A percentile compares a stretch with the other conserved stretches of the same genome.
Evolutionary conservation across 2,329 filamentous ascomycete species (phyloP).

Genomic region (Penicillium italicum): DNA sequence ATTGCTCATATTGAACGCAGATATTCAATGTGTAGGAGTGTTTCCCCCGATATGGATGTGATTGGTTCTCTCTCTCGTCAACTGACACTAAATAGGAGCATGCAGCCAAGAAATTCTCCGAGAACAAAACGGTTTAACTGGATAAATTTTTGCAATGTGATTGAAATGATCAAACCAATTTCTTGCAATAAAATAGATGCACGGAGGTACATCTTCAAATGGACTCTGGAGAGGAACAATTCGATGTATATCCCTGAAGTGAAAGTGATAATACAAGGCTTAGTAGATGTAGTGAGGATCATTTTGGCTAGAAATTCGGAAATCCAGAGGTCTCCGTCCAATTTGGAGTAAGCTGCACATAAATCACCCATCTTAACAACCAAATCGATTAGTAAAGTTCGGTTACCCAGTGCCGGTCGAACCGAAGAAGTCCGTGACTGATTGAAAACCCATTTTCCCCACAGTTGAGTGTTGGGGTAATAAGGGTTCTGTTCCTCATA

Average conservation of each 20-base stretch:
- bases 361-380: background rate
- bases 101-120: background rate
- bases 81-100: background rate
- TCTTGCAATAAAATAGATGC: background rate
- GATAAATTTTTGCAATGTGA: background rate
- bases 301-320: background rate
- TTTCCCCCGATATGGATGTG: background rate
- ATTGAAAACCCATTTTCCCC: constrained; percentile 21
- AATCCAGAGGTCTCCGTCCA: background rate
- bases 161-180: no score
- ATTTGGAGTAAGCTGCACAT: background rate
- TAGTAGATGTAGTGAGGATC: background rate
- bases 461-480: constrained; percentile 15
- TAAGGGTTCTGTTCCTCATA: constrained; percentile 1
- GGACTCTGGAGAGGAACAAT: background rate
- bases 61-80: constrained; percentile 1
- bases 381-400: constrained; percentile 20
- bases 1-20: background rate
- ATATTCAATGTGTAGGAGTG: background rate
- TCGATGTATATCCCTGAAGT: background rate
- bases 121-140: background rate
- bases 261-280: background rate
- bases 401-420: constrained; percentile 21
- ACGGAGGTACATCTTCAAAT: background rate
- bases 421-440: constrained; percentile 19